Evolutionary conservation across 768 basidiomycete genomes (phyloP), one percentile per base, ranked within the genome.

Genomic region (Boletales sp.): DNA sequence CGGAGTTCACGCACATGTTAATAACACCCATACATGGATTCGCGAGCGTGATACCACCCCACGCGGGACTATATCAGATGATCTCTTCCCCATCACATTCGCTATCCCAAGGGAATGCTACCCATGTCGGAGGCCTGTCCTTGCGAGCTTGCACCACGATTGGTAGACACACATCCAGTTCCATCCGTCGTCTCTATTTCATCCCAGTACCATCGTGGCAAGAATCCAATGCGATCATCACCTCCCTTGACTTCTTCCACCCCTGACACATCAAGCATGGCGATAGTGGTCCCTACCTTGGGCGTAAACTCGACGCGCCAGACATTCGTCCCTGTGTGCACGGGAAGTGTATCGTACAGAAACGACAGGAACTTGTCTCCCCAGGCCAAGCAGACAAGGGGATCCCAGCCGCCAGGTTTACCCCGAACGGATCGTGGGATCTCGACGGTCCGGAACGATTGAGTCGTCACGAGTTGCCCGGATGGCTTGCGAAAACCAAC

Each of bases 401-500:
- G 86, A 58, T 93, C 82, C 92, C 92, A 94, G 27, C 79, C 81
- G 32, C 74, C 77, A 8, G 83, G 75, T 61, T 86, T 90, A 9
- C 81, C 86, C 44, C 87, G 83, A 17, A 92, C 83, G 44, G 84
- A 65, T 29, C 88, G 82, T 44, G 92, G 92, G 40, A 94, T 74
- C 52, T 90, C 75, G 44, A 87, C 76, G 14, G 92, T 94, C 58
- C 84, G 78, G 69, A 92, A 91, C 11, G 78, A 70, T 64, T 89
- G 88, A 8, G 80, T 74, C 5, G 81, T 82, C 13, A 75, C 76
- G 15, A 91, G 63, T 31, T 81, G 71, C 19, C 91, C 92, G n/a
- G 78, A 68, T 14, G 83, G 84, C 29, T 85, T 90, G 41, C 92
- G 83, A 65, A 94, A 94, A 45, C 92, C 92, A 24, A 94, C 90